phyloP scores from a whole-genome alignment of 768 basidiomycete species.

The Pleurotus platypus region DNA sequence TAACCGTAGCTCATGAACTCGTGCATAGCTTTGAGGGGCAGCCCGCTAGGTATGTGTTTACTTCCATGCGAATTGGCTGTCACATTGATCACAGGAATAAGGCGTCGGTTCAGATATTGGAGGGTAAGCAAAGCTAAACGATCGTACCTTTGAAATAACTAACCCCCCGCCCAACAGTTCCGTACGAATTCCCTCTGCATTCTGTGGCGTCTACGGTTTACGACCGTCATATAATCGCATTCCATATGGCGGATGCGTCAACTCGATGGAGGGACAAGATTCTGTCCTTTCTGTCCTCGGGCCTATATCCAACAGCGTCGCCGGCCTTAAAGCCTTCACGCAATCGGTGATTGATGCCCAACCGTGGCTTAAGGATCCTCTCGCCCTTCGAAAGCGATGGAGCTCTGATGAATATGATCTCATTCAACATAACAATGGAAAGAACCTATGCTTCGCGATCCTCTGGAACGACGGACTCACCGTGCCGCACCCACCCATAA shows the following conservation, averaged over 20 bases:
- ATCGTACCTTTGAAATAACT: neutral
- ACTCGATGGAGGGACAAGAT: conserved; percentile 70
- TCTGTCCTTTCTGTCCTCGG: conserved; percentile 71
- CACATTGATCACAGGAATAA: conserved; percentile 31
- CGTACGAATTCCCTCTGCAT: conserved; percentile 63
- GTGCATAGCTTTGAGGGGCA: conserved; percentile 36
- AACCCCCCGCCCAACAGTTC: conserved; percentile 38
- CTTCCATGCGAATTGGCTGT: neutral
- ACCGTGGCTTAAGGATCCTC: conserved; percentile 69
- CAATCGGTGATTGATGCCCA: conserved; percentile 54
- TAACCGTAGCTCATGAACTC: neutral
- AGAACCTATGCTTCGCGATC: conserved; percentile 52
- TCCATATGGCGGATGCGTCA: conserved; percentile 65
- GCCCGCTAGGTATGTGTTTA: conserved; percentile 33
- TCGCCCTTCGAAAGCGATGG: conserved; percentile 57
- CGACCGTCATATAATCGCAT: conserved; percentile 67
- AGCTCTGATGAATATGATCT: conserved; percentile 55
- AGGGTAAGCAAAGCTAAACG: conserved; percentile 39
- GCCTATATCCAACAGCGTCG: conserved; percentile 57
- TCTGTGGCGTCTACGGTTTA: conserved; percentile 70
- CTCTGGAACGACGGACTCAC: conserved; percentile 66
- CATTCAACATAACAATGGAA: conserved; percentile 53
- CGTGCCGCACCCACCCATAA: conserved; percentile 61
- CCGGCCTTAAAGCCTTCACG: conserved; percentile 64
- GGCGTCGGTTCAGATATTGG: conserved; percentile 83